phyloP scores from a whole-genome alignment of 257 asterid genomes.

The Galeopsis tetrahit region DNA sequence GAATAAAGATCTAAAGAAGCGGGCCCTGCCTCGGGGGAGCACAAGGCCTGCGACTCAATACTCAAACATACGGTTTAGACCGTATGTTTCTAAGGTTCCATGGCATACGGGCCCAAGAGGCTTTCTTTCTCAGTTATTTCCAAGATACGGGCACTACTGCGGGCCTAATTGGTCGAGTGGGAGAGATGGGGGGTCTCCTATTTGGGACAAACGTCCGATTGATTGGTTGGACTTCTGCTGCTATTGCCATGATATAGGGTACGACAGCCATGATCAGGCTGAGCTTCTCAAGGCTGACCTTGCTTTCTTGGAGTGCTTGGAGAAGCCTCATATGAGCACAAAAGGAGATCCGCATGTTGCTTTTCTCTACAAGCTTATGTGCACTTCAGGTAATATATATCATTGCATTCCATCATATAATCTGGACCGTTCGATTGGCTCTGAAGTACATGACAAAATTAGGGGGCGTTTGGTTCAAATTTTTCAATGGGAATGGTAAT shows the following conservation, averaged over 20 bases:
- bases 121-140: conserved; percentile 80
- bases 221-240: conserved; percentile 98
- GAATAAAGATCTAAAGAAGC: conserved; percentile 66
- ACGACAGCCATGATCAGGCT: conserved; percentile 80
- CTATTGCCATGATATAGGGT: conserved; percentile 95
- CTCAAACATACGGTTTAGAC: conserved; percentile 75
- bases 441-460: background rate
- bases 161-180: conserved; percentile 99
- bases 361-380: conserved; percentile 73
- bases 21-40: conserved; percentile 42
- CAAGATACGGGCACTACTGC: conserved; percentile 90
- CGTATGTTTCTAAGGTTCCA: conserved; percentile 88
- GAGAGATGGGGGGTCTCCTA: conserved; percentile 73
- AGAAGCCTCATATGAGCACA: conserved; percentile 67
- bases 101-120: conserved; percentile 97
- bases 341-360: conserved; percentile 80
- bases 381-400: conserved; percentile 68
- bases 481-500: too few species aligned
- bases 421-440: background rate
- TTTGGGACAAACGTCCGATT: conserved; percentile 93
- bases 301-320: conserved; percentile 91
- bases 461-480: too few species aligned
- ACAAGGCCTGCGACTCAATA: conserved; percentile 43
- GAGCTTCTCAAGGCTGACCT: conserved; percentile 94
- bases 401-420: background rate